phyloP scores from a whole-genome alignment of 495 filamentous ascomycete genomes.

The Lentithecium fluviatile region DNA sequence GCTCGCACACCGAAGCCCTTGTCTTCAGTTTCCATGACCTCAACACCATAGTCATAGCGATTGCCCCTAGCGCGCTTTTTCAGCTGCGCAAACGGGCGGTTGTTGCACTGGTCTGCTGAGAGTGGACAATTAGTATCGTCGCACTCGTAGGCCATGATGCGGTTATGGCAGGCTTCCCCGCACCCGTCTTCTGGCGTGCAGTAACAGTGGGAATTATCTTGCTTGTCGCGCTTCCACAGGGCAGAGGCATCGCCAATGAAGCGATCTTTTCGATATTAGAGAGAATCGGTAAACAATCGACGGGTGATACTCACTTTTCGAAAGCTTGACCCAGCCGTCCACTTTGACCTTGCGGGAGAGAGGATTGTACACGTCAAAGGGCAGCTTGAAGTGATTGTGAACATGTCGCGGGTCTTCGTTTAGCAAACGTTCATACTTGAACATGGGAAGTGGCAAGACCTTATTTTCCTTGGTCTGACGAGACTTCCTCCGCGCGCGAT shows the following conservation, averaged over 20 bases:
- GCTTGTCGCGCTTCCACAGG: constrained; percentile 76
- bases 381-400: constrained; percentile 79
- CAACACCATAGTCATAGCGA: constrained; percentile 80
- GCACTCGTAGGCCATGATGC: constrained; percentile 96
- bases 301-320: constrained; percentile 66
- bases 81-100: constrained; percentile 82
- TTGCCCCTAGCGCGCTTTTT: constrained; percentile 69
- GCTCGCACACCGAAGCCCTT: constrained; percentile 88
- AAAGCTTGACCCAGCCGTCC: constrained; percentile 83
- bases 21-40: constrained; percentile 86
- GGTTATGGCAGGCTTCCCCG: constrained; percentile 85
- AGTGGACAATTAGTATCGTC: constrained; percentile 84
- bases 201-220: constrained; percentile 76
- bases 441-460: constrained; percentile 66
- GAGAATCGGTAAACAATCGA: not conserved
- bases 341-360: constrained; percentile 84
- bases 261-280: constrained; percentile 59
- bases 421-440: constrained; percentile 49
- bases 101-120: constrained; percentile 67
- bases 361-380: constrained; percentile 85
- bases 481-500: constrained; percentile 22
- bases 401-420: constrained; percentile 55
- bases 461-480: constrained; percentile 46
- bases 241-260: constrained; percentile 87
- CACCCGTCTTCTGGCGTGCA: constrained; percentile 78